Base-by-base conservation (phyloP, 1,284 basidiomycete genomes). In the Laetiporus sulphureus region DNA sequence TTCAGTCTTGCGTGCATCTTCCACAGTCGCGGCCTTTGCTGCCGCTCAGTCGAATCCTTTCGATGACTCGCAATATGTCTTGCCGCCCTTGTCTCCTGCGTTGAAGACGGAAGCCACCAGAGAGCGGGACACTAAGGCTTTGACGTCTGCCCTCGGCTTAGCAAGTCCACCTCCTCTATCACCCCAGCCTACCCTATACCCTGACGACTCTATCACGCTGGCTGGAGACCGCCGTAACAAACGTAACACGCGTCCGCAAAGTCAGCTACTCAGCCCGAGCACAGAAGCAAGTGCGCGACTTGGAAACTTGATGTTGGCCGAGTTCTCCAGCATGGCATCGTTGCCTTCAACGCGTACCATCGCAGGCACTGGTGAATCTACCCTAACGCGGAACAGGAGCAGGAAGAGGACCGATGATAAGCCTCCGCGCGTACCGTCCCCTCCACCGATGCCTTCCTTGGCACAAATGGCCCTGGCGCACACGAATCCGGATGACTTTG, bases 341-440 rank as follows among this genome's bases (percentile, higher is more conserved):
- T 40, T 59, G 13, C 48, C 54, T 22, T 53, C 55, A 43, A 36
- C 66, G 54, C 46, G 58, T 36, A 46, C 65, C 48, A 53, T 66
- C 55, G 21, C 49, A 54, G 34, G 33, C 6, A 23, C 39, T 7
- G 45, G 32, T 18, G 32, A 46, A 16, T 12, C 33, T n/a, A 37
- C 35, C 35, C 38, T 41, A 12, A 32, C 39, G 20, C 32, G 41
- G 33, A 33, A 27, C 18, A 38, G 43, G 48, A 48, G 46, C 16
- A 51, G 53, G 41, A 62, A 57, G 50, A 58, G 66, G 44, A 63
- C 61, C 41, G 69, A 71, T 42, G 80, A 83, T 53, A 74, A 68
- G 54, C 81, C 83, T n/a, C 84, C 84, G 12, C 72, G 81, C 1
- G 83, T 87, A 19, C 84, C 84, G 3, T 82, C 83, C 3, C 84